Evolutionary conservation across 2,329 filamentous ascomycete species (phyloP).

Genomic region (Fusarium falciforme): DNA sequence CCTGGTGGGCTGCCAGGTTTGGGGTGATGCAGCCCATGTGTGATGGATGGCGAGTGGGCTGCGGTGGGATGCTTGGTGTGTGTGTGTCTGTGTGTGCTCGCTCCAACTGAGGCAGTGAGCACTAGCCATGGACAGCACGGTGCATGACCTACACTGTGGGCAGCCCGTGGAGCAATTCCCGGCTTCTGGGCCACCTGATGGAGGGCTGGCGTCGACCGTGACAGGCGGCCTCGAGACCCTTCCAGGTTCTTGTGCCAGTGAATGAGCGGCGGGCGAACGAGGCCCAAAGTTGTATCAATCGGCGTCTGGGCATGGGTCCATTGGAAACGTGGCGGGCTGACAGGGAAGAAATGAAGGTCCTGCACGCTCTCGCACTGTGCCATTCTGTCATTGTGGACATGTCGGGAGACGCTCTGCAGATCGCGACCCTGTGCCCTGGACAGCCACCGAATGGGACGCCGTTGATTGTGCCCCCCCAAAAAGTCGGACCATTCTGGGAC

Average conservation of each 20-base stretch:
- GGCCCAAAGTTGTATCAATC: slow-evolving; percentile 27
- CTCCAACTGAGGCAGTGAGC: slow-evolving; percentile 39
- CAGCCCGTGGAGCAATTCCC: slow-evolving; percentile 30
- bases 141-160: slow-evolving; percentile 30
- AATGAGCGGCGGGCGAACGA: slow-evolving; percentile 13
- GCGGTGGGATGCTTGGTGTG: slow-evolving; percentile 13
- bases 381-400: slow-evolving; percentile 28
- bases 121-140: slow-evolving; percentile 30
- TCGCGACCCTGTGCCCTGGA: slow-evolving; percentile 25
- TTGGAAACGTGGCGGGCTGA: slow-evolving; percentile 44
- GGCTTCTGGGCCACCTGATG: slow-evolving; percentile 25
- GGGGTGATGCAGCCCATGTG: slow-evolving; percentile 26
- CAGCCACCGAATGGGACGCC: slow-evolving; percentile 30
- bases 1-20: slow-evolving; percentile 25
- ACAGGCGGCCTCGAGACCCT: slow-evolving; percentile 38
- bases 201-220: slow-evolving; percentile 39
- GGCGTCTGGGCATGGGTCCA: slow-evolving; percentile 36
- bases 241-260: slow-evolving; percentile 18
- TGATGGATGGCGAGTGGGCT: slow-evolving; percentile 21
- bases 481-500: slow-evolving; percentile 24
- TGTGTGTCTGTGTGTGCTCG: not conserved
- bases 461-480: slow-evolving; percentile 21
- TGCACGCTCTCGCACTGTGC: slow-evolving; percentile 32
- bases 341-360: slow-evolving; percentile 2
- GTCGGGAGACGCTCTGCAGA: slow-evolving; percentile 29